These are phyloP conservation scores for Solidago caesia DNA, from an alignment of 129 eudicot genomes.

Conservation along the genomic window DNA sequence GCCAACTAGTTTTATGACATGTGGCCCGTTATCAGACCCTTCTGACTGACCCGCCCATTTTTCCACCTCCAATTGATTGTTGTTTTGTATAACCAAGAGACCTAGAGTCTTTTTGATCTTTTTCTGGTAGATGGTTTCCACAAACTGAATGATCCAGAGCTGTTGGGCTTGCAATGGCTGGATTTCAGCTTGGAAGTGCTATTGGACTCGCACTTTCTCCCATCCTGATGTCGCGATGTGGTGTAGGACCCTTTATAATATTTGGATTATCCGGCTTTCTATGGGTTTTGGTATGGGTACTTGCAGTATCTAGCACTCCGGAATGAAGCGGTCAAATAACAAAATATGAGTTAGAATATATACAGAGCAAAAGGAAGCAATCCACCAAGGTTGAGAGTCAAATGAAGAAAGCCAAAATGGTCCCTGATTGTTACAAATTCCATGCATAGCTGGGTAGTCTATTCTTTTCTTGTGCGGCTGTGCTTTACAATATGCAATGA, in stretches of 20 bases:
- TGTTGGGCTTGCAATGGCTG: slow-evolving; percentile 99
- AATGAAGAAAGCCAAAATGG: slow-evolving; percentile 54
- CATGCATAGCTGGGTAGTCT: slow-evolving; percentile 97
- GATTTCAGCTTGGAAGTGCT: slow-evolving; percentile 99
- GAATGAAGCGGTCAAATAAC: slow-evolving; percentile 78
- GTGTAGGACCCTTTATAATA: slow-evolving; percentile 94
- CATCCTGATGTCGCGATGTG: slow-evolving; percentile 94
- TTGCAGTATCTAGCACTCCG: slow-evolving; percentile 92
- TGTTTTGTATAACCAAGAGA: slow-evolving; percentile 17
- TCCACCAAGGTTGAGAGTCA: slow-evolving; percentile 38
- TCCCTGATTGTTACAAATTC: slow-evolving; percentile 86
- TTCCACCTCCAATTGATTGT: not conserved
- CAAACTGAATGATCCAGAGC: slow-evolving; percentile 82
- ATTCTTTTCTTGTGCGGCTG: not conserved
- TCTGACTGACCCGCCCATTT: slow-evolving; percentile 1
- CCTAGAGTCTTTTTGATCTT: slow-evolving; percentile 13
- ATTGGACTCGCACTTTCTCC: slow-evolving; percentile 97
- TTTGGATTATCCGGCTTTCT: slow-evolving; percentile 88
- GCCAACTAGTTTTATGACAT: not conserved
- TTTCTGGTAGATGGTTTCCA: slow-evolving; percentile 85
- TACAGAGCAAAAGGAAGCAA: slow-evolving; percentile 47
- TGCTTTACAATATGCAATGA: slow-evolving; percentile 16
- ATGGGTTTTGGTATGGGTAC: slow-evolving; percentile 90
- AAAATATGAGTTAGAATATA: slow-evolving; percentile 61
- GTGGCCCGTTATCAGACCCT: no score